These are phyloP conservation scores for Apiospora phragmitis DNA, from an alignment of 2,329 filamentous ascomycete genomes.

Conservation along the genomic window DNA sequence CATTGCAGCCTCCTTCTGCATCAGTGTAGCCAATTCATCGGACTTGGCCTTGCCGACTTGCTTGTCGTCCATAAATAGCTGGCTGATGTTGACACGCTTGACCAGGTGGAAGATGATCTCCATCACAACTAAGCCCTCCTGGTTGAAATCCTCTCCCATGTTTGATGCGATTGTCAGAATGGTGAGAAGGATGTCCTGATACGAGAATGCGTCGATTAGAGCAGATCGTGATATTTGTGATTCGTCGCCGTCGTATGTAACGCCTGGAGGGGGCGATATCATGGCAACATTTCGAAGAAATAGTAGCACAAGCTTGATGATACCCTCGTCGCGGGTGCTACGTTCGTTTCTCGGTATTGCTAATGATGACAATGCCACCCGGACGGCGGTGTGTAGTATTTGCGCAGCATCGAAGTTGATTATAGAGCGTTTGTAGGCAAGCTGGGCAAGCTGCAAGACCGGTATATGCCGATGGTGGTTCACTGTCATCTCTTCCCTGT, in stretches of 20 bases:
- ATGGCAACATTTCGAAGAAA: constrained; percentile 86
- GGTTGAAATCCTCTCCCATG: constrained; percentile 89
- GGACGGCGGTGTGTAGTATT: constrained; percentile 78
- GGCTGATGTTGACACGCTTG: constrained; percentile 82
- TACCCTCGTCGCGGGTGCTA: constrained; percentile 78
- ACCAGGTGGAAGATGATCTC: constrained; percentile 91
- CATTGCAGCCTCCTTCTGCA: constrained; percentile 85
- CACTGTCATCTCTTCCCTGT: constrained; percentile 78
- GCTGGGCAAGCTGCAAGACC: constrained; percentile 83
- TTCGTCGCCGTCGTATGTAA: constrained; percentile 83
- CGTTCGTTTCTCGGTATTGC: constrained; percentile 75
- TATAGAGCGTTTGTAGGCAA: constrained; percentile 85
- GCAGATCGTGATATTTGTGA: constrained; percentile 84
- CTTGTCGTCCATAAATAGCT: constrained; percentile 81
- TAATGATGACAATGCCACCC: constrained; percentile 83
- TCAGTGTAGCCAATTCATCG: constrained; percentile 71
- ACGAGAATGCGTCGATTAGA: constrained; percentile 84
- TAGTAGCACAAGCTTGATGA: constrained; percentile 88
- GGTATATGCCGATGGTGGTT: constrained; percentile 93
- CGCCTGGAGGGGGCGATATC: constrained; percentile 72
- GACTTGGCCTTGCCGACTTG: constrained; percentile 69
- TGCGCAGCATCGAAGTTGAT: constrained; percentile 78
- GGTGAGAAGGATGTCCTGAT: constrained; percentile 86
- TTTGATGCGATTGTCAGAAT: constrained; percentile 87
- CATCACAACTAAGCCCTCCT: constrained; percentile 84